phyloP scores from a whole-genome alignment of 2,329 filamentous ascomycete species.

The Calonectria pseudoturangicola region DNA sequence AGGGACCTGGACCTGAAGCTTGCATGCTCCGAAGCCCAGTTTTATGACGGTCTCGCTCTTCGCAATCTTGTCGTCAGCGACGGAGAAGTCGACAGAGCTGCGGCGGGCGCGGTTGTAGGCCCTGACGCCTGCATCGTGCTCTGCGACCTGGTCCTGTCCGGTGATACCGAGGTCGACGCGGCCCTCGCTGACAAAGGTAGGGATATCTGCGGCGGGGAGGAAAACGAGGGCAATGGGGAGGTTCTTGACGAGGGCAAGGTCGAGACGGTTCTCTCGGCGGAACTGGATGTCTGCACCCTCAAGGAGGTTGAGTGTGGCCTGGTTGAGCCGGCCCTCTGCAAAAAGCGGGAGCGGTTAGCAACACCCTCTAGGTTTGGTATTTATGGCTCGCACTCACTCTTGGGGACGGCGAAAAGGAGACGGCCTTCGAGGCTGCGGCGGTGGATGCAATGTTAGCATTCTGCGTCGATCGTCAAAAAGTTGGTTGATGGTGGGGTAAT shows the following conservation, averaged over 20 bases:
- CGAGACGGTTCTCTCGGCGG: conserved; percentile 93
- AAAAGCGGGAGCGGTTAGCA: not conserved
- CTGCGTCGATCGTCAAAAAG: conserved; percentile 18
- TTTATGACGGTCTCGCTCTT: conserved; percentile 92
- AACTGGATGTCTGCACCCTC: conserved; percentile 97
- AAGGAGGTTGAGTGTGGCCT: conserved; percentile 91
- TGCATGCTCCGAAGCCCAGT: conserved; percentile 92
- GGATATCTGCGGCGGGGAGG: conserved; percentile 96
- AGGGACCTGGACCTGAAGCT: conserved; percentile 97
- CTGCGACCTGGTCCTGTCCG: conserved; percentile 92
- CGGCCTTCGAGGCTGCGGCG: conserved; percentile 87
- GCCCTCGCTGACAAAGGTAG: conserved; percentile 96
- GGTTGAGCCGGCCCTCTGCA: conserved; percentile 92
- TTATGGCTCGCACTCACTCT: conserved; percentile 79
- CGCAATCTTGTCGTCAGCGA: conserved; percentile 65
- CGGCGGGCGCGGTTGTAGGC: conserved; percentile 68
- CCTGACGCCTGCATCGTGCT: conserved; percentile 83
- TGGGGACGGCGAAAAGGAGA: conserved; percentile 97
- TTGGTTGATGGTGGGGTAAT: conserved; percentile 3
- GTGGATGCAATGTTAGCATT: conserved; percentile 44
- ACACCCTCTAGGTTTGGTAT: not conserved
- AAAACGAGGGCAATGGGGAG: conserved; percentile 96
- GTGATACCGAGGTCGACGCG: conserved; percentile 96
- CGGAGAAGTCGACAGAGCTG: conserved; percentile 60
- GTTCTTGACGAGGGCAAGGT: conserved; percentile 99